Conservation (phyloP, 768 basidiomycete species). For the Mycena kentingensis region DNA sequence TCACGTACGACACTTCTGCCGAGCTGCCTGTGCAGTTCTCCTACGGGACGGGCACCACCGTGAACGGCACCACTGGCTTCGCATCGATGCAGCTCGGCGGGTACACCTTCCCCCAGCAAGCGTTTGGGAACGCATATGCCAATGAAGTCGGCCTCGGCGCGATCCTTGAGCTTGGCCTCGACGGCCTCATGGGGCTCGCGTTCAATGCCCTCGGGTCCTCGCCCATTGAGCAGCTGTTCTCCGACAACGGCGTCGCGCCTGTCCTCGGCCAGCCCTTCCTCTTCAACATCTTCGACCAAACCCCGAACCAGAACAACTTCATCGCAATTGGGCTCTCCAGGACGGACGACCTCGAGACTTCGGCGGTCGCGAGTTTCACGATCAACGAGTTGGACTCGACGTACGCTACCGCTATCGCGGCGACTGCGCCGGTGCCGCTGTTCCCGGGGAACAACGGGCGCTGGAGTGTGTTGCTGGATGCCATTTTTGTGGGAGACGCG, state of each 20-base stretch:
- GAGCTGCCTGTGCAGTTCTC: background rate
- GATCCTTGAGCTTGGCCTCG: background rate
- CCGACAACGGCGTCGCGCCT: no score
- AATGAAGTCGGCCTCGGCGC: background rate
- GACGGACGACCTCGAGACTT: background rate
- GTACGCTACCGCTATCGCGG: background rate
- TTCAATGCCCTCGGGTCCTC: background rate
- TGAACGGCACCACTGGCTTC: background rate
- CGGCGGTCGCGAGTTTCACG: conserved; percentile 1
- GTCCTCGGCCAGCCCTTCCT: conserved; percentile 1
- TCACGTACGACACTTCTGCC: background rate
- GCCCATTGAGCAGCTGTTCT: background rate
- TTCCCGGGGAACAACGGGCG: background rate
- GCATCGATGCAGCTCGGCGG: background rate
- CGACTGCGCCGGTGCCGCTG: background rate
- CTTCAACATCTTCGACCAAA: conserved; percentile 12
- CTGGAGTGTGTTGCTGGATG: conserved; percentile 1
- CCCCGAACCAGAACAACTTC: conserved; percentile 1
- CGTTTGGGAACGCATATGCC: background rate
- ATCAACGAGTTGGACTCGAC: conserved; percentile 4
- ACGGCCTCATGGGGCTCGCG: background rate
- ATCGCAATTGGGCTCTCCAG: conserved; percentile 5
- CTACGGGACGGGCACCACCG: background rate
- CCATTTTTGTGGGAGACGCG: background rate
- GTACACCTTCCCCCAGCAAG: background rate